Percentiles rank a stretch among this genome's conserved stretches.
Evolutionary conservation across 78 protist genomes (phyloP).

Genomic region (Bigelowiella natans): DNA sequence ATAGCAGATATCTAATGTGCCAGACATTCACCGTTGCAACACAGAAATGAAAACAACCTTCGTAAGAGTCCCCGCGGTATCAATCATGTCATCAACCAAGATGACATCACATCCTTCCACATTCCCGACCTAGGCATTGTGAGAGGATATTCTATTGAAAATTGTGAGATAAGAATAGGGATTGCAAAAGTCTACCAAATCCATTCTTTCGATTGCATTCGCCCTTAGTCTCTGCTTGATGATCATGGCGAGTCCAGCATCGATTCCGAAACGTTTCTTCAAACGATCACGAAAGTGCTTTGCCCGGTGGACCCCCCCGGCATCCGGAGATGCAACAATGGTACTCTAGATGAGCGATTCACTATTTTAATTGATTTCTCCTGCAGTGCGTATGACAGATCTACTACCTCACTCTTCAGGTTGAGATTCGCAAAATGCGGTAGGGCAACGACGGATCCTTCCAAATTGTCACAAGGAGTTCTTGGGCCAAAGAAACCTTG

Average conservation of each 20-base stretch:
- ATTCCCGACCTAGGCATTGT: background rate
- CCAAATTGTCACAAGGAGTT: constrained; percentile 35
- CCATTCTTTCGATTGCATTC: constrained; percentile 10
- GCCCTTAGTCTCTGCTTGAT: constrained; percentile 4
- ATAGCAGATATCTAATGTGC: background rate
- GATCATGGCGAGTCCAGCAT: constrained; percentile 34
- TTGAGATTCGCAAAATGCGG: constrained; percentile 8
- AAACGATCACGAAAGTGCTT: constrained; percentile 24
- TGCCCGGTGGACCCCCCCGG: constrained; percentile 40
- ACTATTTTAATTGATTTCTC: no score
- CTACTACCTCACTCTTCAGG: background rate
- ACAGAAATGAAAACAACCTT: background rate
- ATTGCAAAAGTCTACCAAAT: background rate
- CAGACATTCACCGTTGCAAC: background rate
- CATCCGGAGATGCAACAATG: constrained; percentile 29
- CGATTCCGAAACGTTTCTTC: background rate
- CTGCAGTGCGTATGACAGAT: no score
- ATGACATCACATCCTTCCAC: constrained; percentile 23
- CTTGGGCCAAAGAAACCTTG: constrained; percentile 48
- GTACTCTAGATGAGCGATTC: background rate
- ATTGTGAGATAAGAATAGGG: background rate
- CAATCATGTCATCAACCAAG: constrained; percentile 41
- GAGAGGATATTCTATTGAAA: background rate
- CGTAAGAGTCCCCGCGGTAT: constrained; percentile 27
- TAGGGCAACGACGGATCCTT: constrained; percentile 16